phyloP scores from a whole-genome alignment of 805 yeast genomes.

The Saccharomycopsis guyanensis region DNA sequence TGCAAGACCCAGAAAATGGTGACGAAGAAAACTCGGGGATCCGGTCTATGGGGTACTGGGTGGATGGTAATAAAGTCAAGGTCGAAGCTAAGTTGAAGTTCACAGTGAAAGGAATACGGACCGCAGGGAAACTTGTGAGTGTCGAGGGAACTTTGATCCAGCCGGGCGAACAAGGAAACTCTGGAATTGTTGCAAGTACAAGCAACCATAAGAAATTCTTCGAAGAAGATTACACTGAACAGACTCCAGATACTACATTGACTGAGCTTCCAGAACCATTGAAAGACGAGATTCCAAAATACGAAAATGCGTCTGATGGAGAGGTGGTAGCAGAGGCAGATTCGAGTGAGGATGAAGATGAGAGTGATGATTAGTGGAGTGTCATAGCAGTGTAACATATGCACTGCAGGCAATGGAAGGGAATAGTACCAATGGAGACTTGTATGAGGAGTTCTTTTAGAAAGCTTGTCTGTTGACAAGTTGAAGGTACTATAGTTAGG shows the following conservation, averaged over 20 bases:
- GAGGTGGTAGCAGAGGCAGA: slow-evolving; percentile 17
- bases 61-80: slow-evolving; percentile 61
- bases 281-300: slow-evolving; percentile 15
- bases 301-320: slow-evolving; percentile 12
- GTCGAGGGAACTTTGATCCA: slow-evolving; percentile 77
- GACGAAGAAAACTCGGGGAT: slow-evolving; percentile 21
- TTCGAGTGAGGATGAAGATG: slow-evolving; percentile 17
- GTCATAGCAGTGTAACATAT: too few species aligned
- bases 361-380: too few species aligned
- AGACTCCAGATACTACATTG: slow-evolving; percentile 7
- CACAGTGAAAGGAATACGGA: slow-evolving; percentile 61
- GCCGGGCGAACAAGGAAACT: slow-evolving; percentile 35
- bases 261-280: slow-evolving; percentile 19
- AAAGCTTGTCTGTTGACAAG: too few species aligned
- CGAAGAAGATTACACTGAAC: slow-evolving; percentile 14
- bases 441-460: too few species aligned
- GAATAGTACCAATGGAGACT: too few species aligned
- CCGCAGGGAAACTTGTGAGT: slow-evolving; percentile 75
- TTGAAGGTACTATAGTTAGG: too few species aligned
- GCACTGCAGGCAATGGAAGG: too few species aligned
- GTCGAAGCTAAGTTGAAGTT: slow-evolving; percentile 80
- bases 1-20: slow-evolving; percentile 55
- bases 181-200: background rate
- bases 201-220: slow-evolving; percentile 18
- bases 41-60: slow-evolving; percentile 80